phyloP scores from a whole-genome alignment of 345 rosid genomes.

The Gossypium ekmanianum region DNA sequence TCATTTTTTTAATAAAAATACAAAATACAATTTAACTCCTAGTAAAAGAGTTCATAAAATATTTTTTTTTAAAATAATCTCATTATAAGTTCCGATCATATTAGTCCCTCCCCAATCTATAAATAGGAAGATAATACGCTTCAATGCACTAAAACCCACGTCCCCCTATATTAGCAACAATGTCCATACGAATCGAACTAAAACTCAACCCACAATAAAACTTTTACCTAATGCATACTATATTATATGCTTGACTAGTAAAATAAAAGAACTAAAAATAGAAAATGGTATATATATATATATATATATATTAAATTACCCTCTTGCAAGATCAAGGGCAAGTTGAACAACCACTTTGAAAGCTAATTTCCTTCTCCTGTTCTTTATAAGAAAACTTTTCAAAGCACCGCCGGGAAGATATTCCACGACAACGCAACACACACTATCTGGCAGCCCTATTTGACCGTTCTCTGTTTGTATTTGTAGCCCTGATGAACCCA shows the following conservation, averaged over 20 bases:
- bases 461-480: constrained; percentile 83
- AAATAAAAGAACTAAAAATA: neutral
- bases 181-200: rapidly evolving
- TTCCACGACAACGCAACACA: constrained; percentile 97
- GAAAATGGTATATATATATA: constrained; percentile 4
- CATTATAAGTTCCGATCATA: too few relatives aligned
- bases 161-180: too few relatives aligned
- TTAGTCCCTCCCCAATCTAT: too few relatives aligned
- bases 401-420: constrained; percentile 94
- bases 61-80: too few relatives aligned
- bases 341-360: constrained; percentile 92
- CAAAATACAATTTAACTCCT: too few relatives aligned
- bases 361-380: constrained; percentile 79
- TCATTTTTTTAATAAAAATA: too few relatives aligned
- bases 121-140: too few relatives aligned
- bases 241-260: neutral
- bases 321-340: constrained; percentile 97
- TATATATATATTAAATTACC: constrained; percentile 35
- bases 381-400: constrained; percentile 82
- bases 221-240: neutral
- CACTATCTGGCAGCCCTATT: constrained; percentile 73
- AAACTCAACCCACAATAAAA: too few relatives aligned
- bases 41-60: too few relatives aligned
- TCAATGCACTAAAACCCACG: rapidly evolving
- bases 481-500: constrained; percentile 80